Evolutionary conservation across 2,329 filamentous ascomycete genomes (phyloP), one percentile per base, ranked within the genome.

Genomic region (Penicillium sclerotiorum): DNA sequence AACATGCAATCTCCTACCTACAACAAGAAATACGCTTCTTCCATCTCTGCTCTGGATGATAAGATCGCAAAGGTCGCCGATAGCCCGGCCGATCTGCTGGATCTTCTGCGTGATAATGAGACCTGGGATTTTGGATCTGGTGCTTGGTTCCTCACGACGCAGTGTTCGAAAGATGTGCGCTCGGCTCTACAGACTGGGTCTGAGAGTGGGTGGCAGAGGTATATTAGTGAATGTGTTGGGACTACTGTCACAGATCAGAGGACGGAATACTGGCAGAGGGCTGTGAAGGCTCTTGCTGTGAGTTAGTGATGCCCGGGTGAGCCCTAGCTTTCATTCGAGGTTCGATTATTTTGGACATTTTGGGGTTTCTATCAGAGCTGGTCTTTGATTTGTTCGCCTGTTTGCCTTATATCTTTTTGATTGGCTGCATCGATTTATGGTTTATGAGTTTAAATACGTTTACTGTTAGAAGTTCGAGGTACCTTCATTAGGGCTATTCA

Each of bases 1-100:
- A 85, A 84, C 64, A 87, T 88, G 85, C 81, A 86, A 68, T 78
- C 74, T 45, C 73, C 81, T 0, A 60, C 68, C 1, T 85, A 73
- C 67, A 83, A 86, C 59, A 55, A 73, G 1, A 59, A 76, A 58
- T 87, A 87, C 57, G 83, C 82, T 5, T 45, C 61, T 1, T 75
- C 72, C 0, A 69, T 80, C 4, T 70, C 74, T 0, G 76, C 65
- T 1, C 56, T 86, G 2, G 63, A 67, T 3, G 59, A 66, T 1
- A 52, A 72, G 17, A 27, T 71, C 5, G 39, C 62, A 2, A 49
- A 56, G 48, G 65, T 72, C 56, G 58, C 61, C 25, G 72, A 71
- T 18, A 66, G 75, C 40, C 66, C 73, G 0, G 74, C 71, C 12
- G 70, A 58, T 1, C 60, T 85, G 1, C 68, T 84, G 3, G 76